phyloP scores from a whole-genome alignment of 2,329 filamentous ascomycete genomes.

The Mycocentrospora acerina region DNA sequence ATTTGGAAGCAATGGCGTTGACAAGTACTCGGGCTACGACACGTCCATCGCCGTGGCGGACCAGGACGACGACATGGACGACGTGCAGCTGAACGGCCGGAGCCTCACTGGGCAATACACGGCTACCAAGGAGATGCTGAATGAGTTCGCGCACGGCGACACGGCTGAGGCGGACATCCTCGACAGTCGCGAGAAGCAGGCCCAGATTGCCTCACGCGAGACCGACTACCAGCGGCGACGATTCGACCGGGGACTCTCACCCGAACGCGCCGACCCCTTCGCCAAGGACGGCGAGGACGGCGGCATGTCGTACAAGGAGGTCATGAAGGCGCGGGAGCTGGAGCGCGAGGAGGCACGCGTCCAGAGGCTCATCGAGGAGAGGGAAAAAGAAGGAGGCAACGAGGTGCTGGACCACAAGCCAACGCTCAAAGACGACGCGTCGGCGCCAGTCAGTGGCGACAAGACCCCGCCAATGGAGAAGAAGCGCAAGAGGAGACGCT shows the following conservation, averaged over 20 bases:
- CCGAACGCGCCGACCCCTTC: slow-evolving; percentile 83
- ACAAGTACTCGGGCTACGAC: slow-evolving; percentile 89
- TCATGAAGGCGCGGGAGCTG: slow-evolving; percentile 87
- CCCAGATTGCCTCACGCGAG: slow-evolving; percentile 87
- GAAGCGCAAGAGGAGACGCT: slow-evolving; percentile 78
- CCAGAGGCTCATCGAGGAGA: slow-evolving; percentile 74
- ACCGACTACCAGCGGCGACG: slow-evolving; percentile 97
- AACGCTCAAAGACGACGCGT: slow-evolving; percentile 66
- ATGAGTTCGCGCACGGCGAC: slow-evolving; percentile 87
- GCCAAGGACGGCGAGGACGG: slow-evolving; percentile 72
- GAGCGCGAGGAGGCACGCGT: slow-evolving; percentile 94
- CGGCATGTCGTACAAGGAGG: slow-evolving; percentile 80
- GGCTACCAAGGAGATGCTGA: slow-evolving; percentile 85
- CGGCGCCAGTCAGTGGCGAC: slow-evolving; percentile 72
- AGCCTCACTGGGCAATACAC: slow-evolving; percentile 94
- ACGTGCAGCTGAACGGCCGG: slow-evolving; percentile 64
- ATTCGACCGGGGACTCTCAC: slow-evolving; percentile 80
- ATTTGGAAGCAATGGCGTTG: slow-evolving; percentile 71
- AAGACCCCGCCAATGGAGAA: slow-evolving; percentile 65
- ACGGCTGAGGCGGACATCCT: slow-evolving; percentile 92
- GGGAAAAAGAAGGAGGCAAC: slow-evolving; percentile 62
- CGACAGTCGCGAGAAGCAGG: slow-evolving; percentile 82
- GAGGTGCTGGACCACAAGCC: slow-evolving; percentile 67
- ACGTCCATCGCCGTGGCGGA: slow-evolving; percentile 80
- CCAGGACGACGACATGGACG: slow-evolving; percentile 77